Evolutionary conservation across 768 basidiomycete genomes (phyloP).

Genomic region (Artomyces pyxidatus): DNA sequence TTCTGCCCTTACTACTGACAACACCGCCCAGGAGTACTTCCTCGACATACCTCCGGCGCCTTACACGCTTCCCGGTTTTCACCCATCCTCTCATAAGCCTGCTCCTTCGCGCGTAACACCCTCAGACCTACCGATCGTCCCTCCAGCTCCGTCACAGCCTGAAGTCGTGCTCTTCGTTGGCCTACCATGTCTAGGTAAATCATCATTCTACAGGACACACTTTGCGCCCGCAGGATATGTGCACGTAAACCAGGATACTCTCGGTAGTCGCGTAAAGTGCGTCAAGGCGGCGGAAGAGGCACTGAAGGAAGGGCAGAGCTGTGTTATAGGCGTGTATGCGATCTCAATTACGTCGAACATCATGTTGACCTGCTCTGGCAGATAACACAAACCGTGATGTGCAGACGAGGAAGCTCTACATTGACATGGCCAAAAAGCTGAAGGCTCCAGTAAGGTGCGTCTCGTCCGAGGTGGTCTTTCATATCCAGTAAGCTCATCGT

Average conservation of each 20-base stretch:
- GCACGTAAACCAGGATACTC: constrained; percentile 82
- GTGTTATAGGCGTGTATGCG: constrained; percentile 62
- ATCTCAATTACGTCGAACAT: not conserved
- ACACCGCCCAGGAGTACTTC: constrained; percentile 63
- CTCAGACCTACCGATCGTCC: constrained; percentile 34
- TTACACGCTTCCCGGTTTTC: constrained; percentile 60
- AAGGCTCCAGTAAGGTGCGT: constrained; percentile 49
- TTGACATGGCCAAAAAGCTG: constrained; percentile 53
- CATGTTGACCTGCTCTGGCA: constrained; percentile 20
- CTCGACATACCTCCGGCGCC: constrained; percentile 37
- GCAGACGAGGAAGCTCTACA: constrained; percentile 60
- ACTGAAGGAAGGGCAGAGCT: constrained; percentile 48
- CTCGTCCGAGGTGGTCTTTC: not conserved
- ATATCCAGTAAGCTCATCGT: not conserved
- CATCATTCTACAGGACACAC: constrained; percentile 64
- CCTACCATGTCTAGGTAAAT: constrained; percentile 67
- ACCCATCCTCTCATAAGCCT: constrained; percentile 37
- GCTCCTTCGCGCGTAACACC: constrained; percentile 40
- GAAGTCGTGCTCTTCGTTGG: constrained; percentile 60
- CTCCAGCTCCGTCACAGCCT: constrained; percentile 6
- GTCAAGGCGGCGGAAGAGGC: constrained; percentile 52
- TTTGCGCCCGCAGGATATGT: constrained; percentile 63
- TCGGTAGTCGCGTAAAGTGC: constrained; percentile 72
- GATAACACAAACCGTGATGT: constrained; percentile 90
- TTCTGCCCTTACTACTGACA: not conserved